phyloP scores from a whole-genome alignment of 2,329 filamentous ascomycete species.

The Rhynchosporium secalis region DNA sequence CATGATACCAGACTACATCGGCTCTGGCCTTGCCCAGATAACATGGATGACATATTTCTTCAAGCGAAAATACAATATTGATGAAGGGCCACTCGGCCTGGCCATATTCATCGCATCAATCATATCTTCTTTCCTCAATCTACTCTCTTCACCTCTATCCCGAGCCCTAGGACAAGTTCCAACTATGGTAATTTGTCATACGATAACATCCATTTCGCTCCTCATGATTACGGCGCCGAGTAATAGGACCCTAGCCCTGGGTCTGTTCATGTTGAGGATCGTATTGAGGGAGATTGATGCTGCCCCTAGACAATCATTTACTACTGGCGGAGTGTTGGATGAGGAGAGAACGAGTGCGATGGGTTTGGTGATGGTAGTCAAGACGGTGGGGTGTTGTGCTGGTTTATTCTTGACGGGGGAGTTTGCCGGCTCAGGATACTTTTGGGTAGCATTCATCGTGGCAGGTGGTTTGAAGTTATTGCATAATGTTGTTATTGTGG shows the following conservation, averaged over 20 bases:
- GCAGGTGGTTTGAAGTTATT: not conserved
- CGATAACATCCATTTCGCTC: not conserved
- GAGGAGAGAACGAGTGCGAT: constrained; percentile 7
- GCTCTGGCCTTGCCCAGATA: not conserved
- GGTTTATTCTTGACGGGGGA: not conserved
- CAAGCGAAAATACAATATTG: constrained; percentile 3
- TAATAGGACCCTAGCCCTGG: not conserved
- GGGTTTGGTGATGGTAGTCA: not conserved
- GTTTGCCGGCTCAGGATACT: not conserved
- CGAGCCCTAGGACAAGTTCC: not conserved
- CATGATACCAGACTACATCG: constrained; percentile 1
- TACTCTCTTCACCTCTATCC: not conserved
- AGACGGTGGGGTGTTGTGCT: constrained; percentile 1
- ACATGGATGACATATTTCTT: constrained; percentile 14
- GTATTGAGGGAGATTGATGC: constrained; percentile 1
- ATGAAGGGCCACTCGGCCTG: not conserved
- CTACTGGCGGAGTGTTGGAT: not conserved
- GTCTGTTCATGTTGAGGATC: not conserved
- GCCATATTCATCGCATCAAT: constrained; percentile 4
- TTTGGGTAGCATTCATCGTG: constrained; percentile 3
- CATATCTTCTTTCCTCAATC: not conserved
- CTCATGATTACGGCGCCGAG: constrained; percentile 7
- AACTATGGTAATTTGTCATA: constrained; percentile 4
- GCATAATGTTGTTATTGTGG: constrained; percentile 3
- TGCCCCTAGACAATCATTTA: constrained; percentile 2